phyloP scores from a whole-genome alignment of 2,329 filamentous ascomycete species.

The Arthrobotrys conoides region DNA sequence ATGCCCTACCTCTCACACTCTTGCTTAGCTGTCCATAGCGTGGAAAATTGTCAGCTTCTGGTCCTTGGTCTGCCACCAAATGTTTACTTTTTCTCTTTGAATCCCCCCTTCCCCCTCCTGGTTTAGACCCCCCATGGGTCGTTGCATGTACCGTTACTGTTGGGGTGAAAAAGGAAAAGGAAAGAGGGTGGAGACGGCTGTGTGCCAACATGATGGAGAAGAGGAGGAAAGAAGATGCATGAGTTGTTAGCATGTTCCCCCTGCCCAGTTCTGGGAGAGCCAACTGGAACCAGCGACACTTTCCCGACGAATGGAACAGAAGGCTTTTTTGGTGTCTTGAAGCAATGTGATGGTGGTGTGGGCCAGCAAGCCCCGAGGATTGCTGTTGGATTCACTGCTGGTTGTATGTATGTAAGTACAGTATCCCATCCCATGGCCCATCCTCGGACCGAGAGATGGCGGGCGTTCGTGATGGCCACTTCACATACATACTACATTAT shows the following conservation, averaged over 20 bases:
- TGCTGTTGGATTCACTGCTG: slow-evolving; percentile 31
- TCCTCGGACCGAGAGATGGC: slow-evolving; percentile 56
- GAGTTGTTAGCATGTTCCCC: slow-evolving; percentile 56
- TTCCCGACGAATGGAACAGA: slow-evolving; percentile 54
- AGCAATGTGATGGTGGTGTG: slow-evolving; percentile 58
- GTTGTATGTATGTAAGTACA: not conserved
- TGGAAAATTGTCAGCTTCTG: slow-evolving; percentile 61
- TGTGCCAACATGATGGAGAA: slow-evolving; percentile 33
- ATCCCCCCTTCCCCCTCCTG: slow-evolving; percentile 50
- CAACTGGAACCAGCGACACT: slow-evolving; percentile 60
- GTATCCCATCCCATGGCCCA: slow-evolving; percentile 25
- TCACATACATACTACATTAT: not conserved
- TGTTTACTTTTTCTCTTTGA: slow-evolving; percentile 57
- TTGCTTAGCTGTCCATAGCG: slow-evolving; percentile 60
- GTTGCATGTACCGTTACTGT: slow-evolving; percentile 62
- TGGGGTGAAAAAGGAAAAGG: slow-evolving; percentile 61
- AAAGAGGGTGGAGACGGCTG: slow-evolving; percentile 58
- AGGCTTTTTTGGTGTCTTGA: slow-evolving; percentile 16
- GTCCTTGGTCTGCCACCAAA: slow-evolving; percentile 57
- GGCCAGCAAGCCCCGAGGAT: slow-evolving; percentile 50
- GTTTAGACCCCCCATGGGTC: slow-evolving; percentile 57
- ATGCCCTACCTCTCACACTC: slow-evolving; percentile 28
- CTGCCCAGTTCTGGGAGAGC: slow-evolving; percentile 56
- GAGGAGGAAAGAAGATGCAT: slow-evolving; percentile 38
- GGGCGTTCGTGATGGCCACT: slow-evolving; percentile 36